phyloP scores from a whole-genome alignment of 2,329 filamentous ascomycete species.

The Simplicillium aogashimaense region DNA sequence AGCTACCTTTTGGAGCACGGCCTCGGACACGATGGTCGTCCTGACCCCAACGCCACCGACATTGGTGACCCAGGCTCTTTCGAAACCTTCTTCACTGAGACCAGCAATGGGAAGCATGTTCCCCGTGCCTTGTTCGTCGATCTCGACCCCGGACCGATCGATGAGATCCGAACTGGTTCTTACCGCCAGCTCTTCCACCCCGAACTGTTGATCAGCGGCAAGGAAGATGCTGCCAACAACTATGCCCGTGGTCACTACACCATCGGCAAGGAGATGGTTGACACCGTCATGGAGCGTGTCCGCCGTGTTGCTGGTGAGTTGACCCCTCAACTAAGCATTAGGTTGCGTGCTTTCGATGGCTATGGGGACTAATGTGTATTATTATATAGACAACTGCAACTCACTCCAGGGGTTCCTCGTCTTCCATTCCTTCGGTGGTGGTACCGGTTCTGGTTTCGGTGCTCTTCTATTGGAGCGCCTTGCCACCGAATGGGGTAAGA shows the following conservation, averaged over 20 bases:
- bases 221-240: slow-evolving; percentile 71
- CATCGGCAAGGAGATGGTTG: slow-evolving; percentile 67
- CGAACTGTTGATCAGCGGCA: slow-evolving; percentile 62
- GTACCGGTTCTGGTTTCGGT: slow-evolving; percentile 64
- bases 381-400: slow-evolving; percentile 54
- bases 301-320: slow-evolving; percentile 57
- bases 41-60: slow-evolving; percentile 51
- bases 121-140: slow-evolving; percentile 65
- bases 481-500: slow-evolving; percentile 65
- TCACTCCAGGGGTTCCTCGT: slow-evolving; percentile 65
- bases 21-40: slow-evolving; percentile 53
- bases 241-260: slow-evolving; percentile 70
- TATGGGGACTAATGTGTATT: slow-evolving; percentile 3
- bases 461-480: slow-evolving; percentile 64
- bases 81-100: slow-evolving; percentile 68
- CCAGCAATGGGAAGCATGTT: slow-evolving; percentile 61
- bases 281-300: slow-evolving; percentile 59
- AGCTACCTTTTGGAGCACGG: slow-evolving; percentile 68
- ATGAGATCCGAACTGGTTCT: slow-evolving; percentile 59
- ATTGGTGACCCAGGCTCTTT: slow-evolving; percentile 52
- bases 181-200: slow-evolving; percentile 66
- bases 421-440: slow-evolving; percentile 67
- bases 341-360: not conserved
- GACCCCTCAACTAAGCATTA: not conserved
- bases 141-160: slow-evolving; percentile 62